Conservation (phyloP, 1,284 basidiomycete species). For the Moniliella sp. region DNA sequence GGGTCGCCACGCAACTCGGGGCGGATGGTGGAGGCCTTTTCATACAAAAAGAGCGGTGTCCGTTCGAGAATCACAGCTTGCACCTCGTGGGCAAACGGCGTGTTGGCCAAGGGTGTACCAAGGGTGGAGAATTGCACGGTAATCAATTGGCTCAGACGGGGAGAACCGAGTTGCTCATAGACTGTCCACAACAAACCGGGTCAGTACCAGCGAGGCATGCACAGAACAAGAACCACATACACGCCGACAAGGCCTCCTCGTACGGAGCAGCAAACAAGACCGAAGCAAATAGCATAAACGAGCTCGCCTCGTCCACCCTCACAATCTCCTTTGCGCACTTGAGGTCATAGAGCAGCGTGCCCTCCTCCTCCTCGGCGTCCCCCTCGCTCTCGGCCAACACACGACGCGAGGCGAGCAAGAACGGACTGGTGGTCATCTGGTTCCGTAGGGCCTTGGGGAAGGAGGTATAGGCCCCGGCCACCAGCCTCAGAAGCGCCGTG, state of each 20-base stretch:
- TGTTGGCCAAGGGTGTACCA: slow-evolving; percentile 26
- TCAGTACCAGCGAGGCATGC: slow-evolving; percentile 2
- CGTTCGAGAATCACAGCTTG: slow-evolving; percentile 51
- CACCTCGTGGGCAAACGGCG: slow-evolving; percentile 14
- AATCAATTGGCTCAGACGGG: slow-evolving; percentile 49
- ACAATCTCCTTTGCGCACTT: slow-evolving; percentile 27
- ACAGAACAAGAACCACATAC: too few relatives aligned
- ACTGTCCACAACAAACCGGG: slow-evolving; percentile 2
- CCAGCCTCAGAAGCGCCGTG: slow-evolving; percentile 54
- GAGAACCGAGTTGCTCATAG: slow-evolving; percentile 41
- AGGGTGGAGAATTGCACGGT: slow-evolving; percentile 51
- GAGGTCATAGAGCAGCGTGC: slow-evolving; percentile 25
- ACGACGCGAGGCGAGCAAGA: slow-evolving; percentile 44
- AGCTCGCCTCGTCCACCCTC: slow-evolving; percentile 31
- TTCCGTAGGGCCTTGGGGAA: slow-evolving; percentile 41
- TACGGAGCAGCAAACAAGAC: slow-evolving; percentile 55
- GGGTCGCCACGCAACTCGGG: slow-evolving; percentile 46
- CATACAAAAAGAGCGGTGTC: slow-evolving; percentile 72
- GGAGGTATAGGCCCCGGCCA: slow-evolving; percentile 52
- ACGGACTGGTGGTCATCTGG: slow-evolving; percentile 49
- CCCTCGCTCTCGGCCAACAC: slow-evolving; percentile 90
- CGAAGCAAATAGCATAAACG: slow-evolving; percentile 30
- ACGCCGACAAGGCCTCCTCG: slow-evolving; percentile 55
- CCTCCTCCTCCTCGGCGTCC: slow-evolving; percentile 13
- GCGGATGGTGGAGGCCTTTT: slow-evolving; percentile 47